Base-by-base conservation (phyloP, 495 filamentous ascomycete genomes). In the Hyaloscypha finlandica region DNA sequence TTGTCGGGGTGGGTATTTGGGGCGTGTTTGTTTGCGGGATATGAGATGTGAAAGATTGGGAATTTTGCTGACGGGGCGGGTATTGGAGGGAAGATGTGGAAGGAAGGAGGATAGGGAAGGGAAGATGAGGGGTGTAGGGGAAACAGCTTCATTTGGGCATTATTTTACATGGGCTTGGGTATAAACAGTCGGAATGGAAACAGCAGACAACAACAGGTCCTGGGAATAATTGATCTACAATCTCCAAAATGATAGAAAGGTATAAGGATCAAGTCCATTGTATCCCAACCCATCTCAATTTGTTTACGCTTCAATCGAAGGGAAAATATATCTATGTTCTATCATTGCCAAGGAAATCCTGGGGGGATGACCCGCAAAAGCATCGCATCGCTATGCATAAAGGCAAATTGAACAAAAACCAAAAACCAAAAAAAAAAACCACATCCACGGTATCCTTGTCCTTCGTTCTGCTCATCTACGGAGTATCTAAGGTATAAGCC, bases 331-430 rank as follows among this genome's bases (percentile, higher is more conserved):
- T 8, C 51, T 16, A 3, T 20, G 5, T 29, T 56, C 53, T 31
- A 56, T 56, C 53, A 4, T 25, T 56, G 53, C 29, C 6, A 16
- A 56, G 53, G 4, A 56, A 56, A 25, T 6, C 42, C 42, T 12
- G 35, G 42, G 16, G 16, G 9, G 8, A 6, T 12, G 35, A 37
- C 42, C 42, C 53, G 53, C 8, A 53, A 25, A 56, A 56, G 29
- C 22, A 56, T 31, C 53, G 9, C 53, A 56, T 56, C 53, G 53
- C 53, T 56, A 56, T 56, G 53, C 53, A 56, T 29, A 56, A 56
- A 8, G 12, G 9, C 20, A 56, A 56, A 56, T 12, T 29, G 16
- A 56, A 61, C 16, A 45, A 61, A 61, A 45, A 48, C 12, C 51
- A 45, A 14, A 56, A 25, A 1, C 1, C 12, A 61, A 45, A 14